These are phyloP conservation scores for Prunus dulcis DNA, from an alignment of 306 rosid genomes.

Conservation along the genomic window DNA sequence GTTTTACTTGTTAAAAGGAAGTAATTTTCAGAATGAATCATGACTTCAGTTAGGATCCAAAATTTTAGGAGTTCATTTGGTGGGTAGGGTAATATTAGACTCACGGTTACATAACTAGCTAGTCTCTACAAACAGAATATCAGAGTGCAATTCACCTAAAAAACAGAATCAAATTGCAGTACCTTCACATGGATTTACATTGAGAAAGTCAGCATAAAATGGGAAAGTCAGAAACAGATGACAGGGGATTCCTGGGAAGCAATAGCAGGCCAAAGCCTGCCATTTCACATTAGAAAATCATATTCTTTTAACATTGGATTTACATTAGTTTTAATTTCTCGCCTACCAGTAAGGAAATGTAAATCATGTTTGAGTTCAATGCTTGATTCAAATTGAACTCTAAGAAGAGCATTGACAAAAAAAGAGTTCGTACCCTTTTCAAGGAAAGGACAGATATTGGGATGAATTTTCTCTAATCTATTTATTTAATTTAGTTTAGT, in stretches of 20 bases:
- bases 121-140: too few species aligned
- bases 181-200: background rate
- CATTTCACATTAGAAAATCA: background rate
- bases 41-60: too few species aligned
- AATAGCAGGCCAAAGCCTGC: conserved; percentile 8
- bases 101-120: too few species aligned
- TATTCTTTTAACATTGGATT: background rate
- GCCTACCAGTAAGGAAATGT: background rate
- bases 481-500: too few species aligned
- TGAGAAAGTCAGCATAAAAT: background rate
- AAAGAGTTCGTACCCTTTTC: background rate
- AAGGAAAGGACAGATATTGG: background rate
- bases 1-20: too few species aligned
- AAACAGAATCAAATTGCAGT: background rate
- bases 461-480: background rate
- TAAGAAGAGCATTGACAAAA: background rate
- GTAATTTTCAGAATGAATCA: too few species aligned
- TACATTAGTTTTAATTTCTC: background rate
- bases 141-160: background rate
- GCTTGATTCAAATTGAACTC: background rate
- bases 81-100: too few species aligned
- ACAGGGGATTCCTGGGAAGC: background rate
- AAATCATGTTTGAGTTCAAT: background rate
- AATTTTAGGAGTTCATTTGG: too few species aligned
- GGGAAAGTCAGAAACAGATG: conserved; percentile 14